These are phyloP conservation scores for Pichia thaimueangensis DNA, from an alignment of 805 yeast genomes.

Conservation along the genomic window DNA sequence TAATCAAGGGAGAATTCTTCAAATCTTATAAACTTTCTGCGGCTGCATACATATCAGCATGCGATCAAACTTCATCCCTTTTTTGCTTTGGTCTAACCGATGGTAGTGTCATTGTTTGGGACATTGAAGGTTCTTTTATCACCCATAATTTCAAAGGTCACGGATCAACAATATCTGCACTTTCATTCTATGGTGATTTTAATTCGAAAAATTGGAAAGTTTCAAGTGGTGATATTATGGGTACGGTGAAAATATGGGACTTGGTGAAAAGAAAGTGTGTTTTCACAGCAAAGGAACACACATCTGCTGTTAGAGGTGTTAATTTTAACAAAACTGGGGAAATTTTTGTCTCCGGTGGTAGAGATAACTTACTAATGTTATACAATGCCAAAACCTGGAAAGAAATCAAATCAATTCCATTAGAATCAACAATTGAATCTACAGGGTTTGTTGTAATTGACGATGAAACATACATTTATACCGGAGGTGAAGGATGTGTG, in stretches of 20 bases:
- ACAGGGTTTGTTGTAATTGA: slow-evolving; percentile 48
- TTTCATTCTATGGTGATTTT: slow-evolving; percentile 65
- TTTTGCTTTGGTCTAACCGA: slow-evolving; percentile 95
- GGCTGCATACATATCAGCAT: slow-evolving; percentile 73
- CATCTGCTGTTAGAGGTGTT: slow-evolving; percentile 79
- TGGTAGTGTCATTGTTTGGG: slow-evolving; percentile 89
- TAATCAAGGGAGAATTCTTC: slow-evolving; percentile 35
- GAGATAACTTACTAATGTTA: slow-evolving; percentile 70
- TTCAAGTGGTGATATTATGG: slow-evolving; percentile 63
- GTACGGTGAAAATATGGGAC: slow-evolving; percentile 51
- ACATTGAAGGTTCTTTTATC: slow-evolving; percentile 75
- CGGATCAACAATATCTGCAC: slow-evolving; percentile 77
- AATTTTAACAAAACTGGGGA: slow-evolving; percentile 52
- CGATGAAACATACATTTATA: slow-evolving; percentile 39
- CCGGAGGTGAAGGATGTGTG: slow-evolving; percentile 76
- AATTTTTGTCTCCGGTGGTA: slow-evolving; percentile 71
- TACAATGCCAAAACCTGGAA: slow-evolving; percentile 50
- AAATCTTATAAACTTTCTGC: slow-evolving; percentile 60
- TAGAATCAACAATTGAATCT: slow-evolving; percentile 65
- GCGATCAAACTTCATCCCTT: slow-evolving; percentile 75
- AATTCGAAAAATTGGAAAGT: slow-evolving; percentile 70
- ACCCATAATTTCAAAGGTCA: slow-evolving; percentile 94
- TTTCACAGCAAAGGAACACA: slow-evolving; percentile 63
- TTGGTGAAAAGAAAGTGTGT: slow-evolving; percentile 69
- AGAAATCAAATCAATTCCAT: slow-evolving; percentile 61